phyloP scores from a whole-genome alignment of 2,329 filamentous ascomycete genomes.

The Diaporthe ilicicola region DNA sequence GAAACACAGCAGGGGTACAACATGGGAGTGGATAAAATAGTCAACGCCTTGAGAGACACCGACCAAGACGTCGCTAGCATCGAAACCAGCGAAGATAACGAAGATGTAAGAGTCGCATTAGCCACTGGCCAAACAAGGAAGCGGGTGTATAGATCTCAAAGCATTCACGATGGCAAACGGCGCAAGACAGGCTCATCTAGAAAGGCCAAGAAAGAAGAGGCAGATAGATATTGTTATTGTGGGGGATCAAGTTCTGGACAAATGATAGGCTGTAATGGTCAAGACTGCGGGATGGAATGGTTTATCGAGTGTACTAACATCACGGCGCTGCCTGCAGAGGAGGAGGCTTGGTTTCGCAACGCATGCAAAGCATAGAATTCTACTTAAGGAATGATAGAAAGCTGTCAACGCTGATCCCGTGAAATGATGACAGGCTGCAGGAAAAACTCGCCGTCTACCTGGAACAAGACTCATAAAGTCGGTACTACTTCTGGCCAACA shows the following conservation, averaged over 20 bases:
- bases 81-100: neutral
- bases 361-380: neutral
- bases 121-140: neutral
- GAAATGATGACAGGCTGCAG: neutral
- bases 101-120: neutral
- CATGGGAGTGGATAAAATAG: conserved; percentile 24
- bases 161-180: neutral
- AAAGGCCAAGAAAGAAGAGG: neutral
- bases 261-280: conserved; percentile 26
- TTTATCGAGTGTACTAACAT: conserved; percentile 13
- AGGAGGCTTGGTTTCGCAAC: conserved; percentile 19
- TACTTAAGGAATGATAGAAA: neutral
- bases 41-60: conserved; percentile 22
- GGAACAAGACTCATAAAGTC: too few relatives aligned
- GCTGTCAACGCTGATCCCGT: neutral
- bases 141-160: neutral
- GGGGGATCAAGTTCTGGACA: conserved; percentile 1
- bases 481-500: too few relatives aligned
- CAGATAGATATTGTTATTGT: conserved; percentile 15
- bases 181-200: neutral
- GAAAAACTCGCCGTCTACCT: conserved; percentile 31
- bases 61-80: neutral
- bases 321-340: neutral
- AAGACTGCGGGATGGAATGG: conserved; percentile 14
- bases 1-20: conserved; percentile 23